Evolutionary conservation across 768 basidiomycete genomes (phyloP).

Genomic region (Kwoniella mangroviensis): DNA sequence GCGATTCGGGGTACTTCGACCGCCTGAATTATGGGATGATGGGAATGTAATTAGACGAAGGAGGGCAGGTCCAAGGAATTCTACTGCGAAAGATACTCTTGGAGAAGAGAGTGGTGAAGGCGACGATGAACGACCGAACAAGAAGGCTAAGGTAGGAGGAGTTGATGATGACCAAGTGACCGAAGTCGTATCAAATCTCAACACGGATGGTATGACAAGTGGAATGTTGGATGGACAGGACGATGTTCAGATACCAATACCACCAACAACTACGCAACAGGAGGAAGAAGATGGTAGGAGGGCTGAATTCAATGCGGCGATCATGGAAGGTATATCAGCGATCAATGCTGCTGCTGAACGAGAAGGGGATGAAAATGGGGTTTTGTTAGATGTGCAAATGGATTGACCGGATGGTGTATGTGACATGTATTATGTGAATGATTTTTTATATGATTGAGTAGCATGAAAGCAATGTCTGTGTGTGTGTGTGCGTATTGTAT

Average conservation of each 20-base stretch:
- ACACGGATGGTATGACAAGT: neutral
- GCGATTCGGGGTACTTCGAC: constrained; percentile 49
- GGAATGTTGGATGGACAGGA: neutral
- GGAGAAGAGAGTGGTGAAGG: neutral
- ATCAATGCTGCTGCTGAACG: neutral
- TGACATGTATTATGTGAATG: no score
- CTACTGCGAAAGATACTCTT: neutral
- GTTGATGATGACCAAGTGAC: neutral
- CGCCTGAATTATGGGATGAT: constrained; percentile 52
- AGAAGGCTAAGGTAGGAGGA: constrained; percentile 12
- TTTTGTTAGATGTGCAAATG: neutral
- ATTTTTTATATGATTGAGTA: no score
- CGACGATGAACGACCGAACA: constrained; percentile 8
- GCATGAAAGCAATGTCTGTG: no score
- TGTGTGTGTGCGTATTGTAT: no score
- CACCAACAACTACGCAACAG: no score
- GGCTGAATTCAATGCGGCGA: constrained; percentile 9
- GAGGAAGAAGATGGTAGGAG: constrained; percentile 15
- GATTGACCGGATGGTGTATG: no score
- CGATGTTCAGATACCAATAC: neutral
- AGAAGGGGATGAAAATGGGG: neutral
- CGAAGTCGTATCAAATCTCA: neutral
- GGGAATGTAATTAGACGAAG: constrained; percentile 43
- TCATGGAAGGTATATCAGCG: constrained; percentile 7
- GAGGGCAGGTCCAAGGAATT: constrained; percentile 15